These are phyloP conservation scores for Tinospora cordifolia DNA, from an alignment of 164 flowering plant genomes.

Conservation along the genomic window DNA sequence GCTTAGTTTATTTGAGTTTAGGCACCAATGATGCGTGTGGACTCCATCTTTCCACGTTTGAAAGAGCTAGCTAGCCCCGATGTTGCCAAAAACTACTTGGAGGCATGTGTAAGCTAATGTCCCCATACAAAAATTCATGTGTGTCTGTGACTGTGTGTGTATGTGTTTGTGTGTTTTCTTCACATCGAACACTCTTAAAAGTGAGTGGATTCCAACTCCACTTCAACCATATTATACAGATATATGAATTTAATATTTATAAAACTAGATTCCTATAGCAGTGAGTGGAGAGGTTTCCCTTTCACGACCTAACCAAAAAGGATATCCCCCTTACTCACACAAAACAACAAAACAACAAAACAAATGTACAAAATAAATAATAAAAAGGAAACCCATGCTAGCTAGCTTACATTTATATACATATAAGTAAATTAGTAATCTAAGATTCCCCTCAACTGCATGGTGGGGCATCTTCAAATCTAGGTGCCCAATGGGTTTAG, in stretches of 20 bases:
- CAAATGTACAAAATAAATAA: neutral
- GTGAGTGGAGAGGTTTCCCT: constrained; percentile 34
- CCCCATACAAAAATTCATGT: constrained; percentile 36
- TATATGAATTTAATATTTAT: too few relatives aligned
- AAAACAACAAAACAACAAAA: neutral
- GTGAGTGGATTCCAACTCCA: constrained; percentile 93
- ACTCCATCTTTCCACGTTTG: constrained; percentile 55
- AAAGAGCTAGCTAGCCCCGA: constrained; percentile 23
- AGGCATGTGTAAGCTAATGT: constrained; percentile 47
- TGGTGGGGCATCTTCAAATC: constrained; percentile 34
- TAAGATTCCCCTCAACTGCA: constrained; percentile 16
- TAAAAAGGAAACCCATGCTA: neutral
- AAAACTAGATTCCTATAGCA: constrained; percentile 17
- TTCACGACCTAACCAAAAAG: constrained; percentile 39
- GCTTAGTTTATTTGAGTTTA: constrained; percentile 33
- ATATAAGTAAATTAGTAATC: neutral
- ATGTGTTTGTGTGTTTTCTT: constrained; percentile 23
- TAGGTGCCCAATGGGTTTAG: constrained; percentile 30
- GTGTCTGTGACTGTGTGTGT: constrained; percentile 3
- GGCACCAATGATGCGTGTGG: constrained; percentile 51
- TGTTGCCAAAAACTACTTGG: constrained; percentile 40
- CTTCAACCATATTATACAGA: constrained; percentile 35
- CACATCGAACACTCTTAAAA: constrained; percentile 33
- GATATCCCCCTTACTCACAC: constrained; percentile 7
- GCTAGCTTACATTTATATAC: neutral